A percentile compares a stretch with the other conserved stretches of the same genome.
Conservation (phyloP, 2,329 filamentous ascomycete genomes). For the Clarireedia sp. region DNA sequence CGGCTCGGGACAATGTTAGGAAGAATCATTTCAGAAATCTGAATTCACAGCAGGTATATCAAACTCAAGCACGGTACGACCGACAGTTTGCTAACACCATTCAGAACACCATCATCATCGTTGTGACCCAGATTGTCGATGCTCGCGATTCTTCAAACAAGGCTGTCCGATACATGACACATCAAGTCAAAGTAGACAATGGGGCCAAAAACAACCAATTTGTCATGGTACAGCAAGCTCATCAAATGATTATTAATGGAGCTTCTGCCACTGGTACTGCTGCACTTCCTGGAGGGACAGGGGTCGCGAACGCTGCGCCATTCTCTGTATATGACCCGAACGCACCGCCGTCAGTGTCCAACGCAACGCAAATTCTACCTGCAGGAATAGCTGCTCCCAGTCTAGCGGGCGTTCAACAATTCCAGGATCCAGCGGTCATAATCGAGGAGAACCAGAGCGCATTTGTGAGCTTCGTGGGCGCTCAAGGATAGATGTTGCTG, state of each 20-base stretch:
- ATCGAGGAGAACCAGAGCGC: constrained; percentile 18
- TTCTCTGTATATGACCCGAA: constrained; percentile 11
- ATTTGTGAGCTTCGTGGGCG: constrained; percentile 14
- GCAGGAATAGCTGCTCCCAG: constrained; percentile 11
- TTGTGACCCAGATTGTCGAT: constrained; percentile 24
- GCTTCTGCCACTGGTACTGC: not conserved
- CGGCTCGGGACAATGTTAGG: constrained; percentile 24
- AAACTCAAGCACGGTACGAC: not conserved
- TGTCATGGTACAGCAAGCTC: constrained; percentile 17
- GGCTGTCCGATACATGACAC: constrained; percentile 22
- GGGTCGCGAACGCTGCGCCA: not conserved
- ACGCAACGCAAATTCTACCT: constrained; percentile 17
- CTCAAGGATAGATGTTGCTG: not conserved
- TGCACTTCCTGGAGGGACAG: not conserved
- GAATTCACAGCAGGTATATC: constrained; percentile 22
- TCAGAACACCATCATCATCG: constrained; percentile 26
- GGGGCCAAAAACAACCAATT: constrained; percentile 8
- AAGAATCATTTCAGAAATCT: constrained; percentile 24
- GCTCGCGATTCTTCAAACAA: constrained; percentile 15
- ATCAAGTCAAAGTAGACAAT: constrained; percentile 22
- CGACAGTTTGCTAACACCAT: constrained; percentile 9
- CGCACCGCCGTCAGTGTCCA: constrained; percentile 2
- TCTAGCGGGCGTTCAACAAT: constrained; percentile 13
- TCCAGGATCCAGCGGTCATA: constrained; percentile 20
- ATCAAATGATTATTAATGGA: constrained; percentile 10